Conservation (phyloP, 148 eudicot species). For the Heliamphora exappendiculata region DNA sequence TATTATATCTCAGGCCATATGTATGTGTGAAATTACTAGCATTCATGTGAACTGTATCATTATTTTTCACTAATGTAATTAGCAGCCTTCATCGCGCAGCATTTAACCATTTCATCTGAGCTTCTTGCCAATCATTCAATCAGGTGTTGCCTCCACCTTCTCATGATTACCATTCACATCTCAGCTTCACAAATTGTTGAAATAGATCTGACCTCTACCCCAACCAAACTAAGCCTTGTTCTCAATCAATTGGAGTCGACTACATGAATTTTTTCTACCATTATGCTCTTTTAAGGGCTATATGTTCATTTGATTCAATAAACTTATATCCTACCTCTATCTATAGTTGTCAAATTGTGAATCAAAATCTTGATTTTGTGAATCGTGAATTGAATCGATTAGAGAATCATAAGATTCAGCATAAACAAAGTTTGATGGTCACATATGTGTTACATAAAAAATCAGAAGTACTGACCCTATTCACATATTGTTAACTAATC, state of each 20-base stretch:
- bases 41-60: neutral
- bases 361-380: no score
- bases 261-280: no score
- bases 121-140: neutral
- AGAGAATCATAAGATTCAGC: no score
- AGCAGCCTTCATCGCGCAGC: neutral
- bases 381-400: no score
- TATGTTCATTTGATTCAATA: no score
- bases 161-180: neutral
- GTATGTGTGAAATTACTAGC: neutral
- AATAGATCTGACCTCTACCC: neutral
- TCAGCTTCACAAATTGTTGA: neutral
- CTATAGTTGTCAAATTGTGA: no score
- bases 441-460: neutral
- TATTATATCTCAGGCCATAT: neutral
- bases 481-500: neutral
- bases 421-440: neutral
- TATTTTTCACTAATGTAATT: neutral
- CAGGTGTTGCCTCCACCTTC: neutral
- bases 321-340: no score
- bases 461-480: neutral
- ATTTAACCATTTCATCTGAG: neutral
- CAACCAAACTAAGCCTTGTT: no score
- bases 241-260: no score
- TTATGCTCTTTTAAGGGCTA: no score